These are phyloP conservation scores for Termitomyces titanicus DNA, from an alignment of 768 basidiomycete species.

Conservation along the genomic window DNA sequence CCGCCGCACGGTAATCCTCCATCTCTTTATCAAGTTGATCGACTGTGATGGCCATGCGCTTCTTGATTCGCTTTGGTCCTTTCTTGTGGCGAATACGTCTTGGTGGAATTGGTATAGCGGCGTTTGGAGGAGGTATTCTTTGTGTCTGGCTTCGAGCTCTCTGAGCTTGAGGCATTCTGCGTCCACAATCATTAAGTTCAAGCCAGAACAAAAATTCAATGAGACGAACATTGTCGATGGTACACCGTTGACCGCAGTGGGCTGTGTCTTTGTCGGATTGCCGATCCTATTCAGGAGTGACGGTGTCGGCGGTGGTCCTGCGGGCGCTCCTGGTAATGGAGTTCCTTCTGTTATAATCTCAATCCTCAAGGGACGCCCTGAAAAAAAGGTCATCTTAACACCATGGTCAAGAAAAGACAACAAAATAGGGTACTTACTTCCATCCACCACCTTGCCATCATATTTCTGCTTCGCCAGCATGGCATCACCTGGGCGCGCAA, in stretches of 20 bases:
- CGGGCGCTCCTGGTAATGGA: conserved; percentile 10
- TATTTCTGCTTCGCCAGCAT: conserved; percentile 61
- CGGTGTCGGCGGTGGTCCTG: conserved; percentile 18
- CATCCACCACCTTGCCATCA: conserved; percentile 74
- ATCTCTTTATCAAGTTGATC: conserved; percentile 76
- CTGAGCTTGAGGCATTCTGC: conserved; percentile 9
- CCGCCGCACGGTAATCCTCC: conserved; percentile 68
- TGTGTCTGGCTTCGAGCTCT: background rate
- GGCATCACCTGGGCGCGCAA: conserved; percentile 64
- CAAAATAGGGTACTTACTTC: conserved; percentile 34
- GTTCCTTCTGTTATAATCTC: conserved; percentile 54
- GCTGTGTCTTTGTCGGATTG: background rate
- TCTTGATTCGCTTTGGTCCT: conserved; percentile 72
- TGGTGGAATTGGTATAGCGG: conserved; percentile 27
- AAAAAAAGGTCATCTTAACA: background rate
- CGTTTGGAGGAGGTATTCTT: conserved; percentile 18
- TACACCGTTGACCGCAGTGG: conserved; percentile 8
- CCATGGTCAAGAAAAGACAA: background rate
- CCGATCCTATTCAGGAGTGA: conserved; percentile 29
- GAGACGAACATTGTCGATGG: conserved; percentile 16
- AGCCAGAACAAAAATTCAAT: background rate
- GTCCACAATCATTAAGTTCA: background rate
- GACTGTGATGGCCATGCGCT: conserved; percentile 37
- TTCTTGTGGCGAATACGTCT: conserved; percentile 56
- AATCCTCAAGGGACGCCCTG: conserved; percentile 67